phyloP scores from a whole-genome alignment of 2,329 filamentous ascomycete species.

The Macroventuria anomochaeta region DNA sequence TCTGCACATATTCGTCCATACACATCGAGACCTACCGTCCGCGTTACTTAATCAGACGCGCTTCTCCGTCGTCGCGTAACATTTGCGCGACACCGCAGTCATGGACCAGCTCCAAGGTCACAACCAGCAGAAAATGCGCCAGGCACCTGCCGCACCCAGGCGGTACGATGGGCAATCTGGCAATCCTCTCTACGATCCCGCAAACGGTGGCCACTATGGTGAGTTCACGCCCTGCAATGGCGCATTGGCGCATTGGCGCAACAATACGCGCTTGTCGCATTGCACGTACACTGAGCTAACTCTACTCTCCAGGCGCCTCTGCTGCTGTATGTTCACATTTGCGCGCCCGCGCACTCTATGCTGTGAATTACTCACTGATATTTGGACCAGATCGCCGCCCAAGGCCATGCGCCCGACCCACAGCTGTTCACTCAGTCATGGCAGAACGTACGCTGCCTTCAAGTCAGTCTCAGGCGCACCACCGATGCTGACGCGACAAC shows the following conservation, averaged over 20 bases:
- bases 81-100: conserved; percentile 37
- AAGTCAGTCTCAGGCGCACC: neutral
- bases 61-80: conserved; percentile 43
- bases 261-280: conserved; percentile 16
- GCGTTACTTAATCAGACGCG: conserved; percentile 27
- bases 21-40: neutral
- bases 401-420: conserved; percentile 84
- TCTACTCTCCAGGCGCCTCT: conserved; percentile 63
- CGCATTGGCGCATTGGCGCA: conserved; percentile 6
- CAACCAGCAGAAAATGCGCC: conserved; percentile 49
- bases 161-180: conserved; percentile 60
- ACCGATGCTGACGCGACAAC: conserved; percentile 32
- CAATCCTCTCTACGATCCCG: conserved; percentile 55
- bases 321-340: conserved; percentile 63
- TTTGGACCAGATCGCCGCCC: conserved; percentile 74
- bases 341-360: conserved; percentile 23
- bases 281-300: conserved; percentile 29
- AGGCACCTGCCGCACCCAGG: conserved; percentile 46
- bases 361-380: conserved; percentile 34
- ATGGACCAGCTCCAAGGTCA: conserved; percentile 49
- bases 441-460: conserved; percentile 73
- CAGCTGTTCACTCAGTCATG: conserved; percentile 94
- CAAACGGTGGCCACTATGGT: conserved; percentile 59
- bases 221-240: conserved; percentile 26
- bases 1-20: neutral